phyloP scores from a whole-genome alignment of 768 basidiomycete species.

The Krasilnikovozyma curviuscula region DNA sequence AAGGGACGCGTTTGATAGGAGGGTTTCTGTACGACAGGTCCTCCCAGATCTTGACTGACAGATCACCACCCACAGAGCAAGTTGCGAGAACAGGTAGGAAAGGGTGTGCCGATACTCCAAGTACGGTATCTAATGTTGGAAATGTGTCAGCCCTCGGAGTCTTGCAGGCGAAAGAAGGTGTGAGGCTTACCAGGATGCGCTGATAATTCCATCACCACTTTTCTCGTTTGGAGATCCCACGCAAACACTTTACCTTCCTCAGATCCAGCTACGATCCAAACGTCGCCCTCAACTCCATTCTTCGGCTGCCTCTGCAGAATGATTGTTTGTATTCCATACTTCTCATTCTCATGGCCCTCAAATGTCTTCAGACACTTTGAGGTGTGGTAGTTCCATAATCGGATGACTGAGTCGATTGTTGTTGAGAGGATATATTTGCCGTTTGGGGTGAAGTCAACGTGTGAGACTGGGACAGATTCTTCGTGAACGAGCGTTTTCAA shows the following conservation, averaged over 20 bases:
- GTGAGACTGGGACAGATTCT: slow-evolving; percentile 61
- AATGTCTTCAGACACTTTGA: slow-evolving; percentile 87
- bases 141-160: slow-evolving; percentile 17
- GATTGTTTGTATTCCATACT: slow-evolving; percentile 49
- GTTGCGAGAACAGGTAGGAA: slow-evolving; percentile 56
- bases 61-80: slow-evolving; percentile 74
- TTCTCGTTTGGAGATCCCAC: slow-evolving; percentile 39
- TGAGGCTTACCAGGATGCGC: slow-evolving; percentile 49
- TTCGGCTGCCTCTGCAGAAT: slow-evolving; percentile 5
- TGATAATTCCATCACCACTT: slow-evolving; percentile 69
- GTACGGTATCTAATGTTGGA: slow-evolving; percentile 65
- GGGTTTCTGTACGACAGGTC: too few species aligned
- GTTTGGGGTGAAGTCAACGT: slow-evolving; percentile 81
- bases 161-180: slow-evolving; percentile 13
- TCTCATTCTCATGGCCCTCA: slow-evolving; percentile 62
- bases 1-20: too few species aligned
- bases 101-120: slow-evolving; percentile 52
- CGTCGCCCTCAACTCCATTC: slow-evolving; percentile 22
- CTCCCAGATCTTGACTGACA: slow-evolving; percentile 61
- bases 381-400: slow-evolving; percentile 83
- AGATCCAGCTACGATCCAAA: slow-evolving; percentile 64
- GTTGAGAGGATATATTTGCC: slow-evolving; percentile 72
- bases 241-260: slow-evolving; percentile 38
- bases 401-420: slow-evolving; percentile 83
- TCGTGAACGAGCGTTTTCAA: slow-evolving; percentile 92